Percentiles rank a stretch among this genome's conserved stretches.
Conservation (phyloP, 2,329 filamentous ascomycete species). For the Ophiostoma sp. region DNA sequence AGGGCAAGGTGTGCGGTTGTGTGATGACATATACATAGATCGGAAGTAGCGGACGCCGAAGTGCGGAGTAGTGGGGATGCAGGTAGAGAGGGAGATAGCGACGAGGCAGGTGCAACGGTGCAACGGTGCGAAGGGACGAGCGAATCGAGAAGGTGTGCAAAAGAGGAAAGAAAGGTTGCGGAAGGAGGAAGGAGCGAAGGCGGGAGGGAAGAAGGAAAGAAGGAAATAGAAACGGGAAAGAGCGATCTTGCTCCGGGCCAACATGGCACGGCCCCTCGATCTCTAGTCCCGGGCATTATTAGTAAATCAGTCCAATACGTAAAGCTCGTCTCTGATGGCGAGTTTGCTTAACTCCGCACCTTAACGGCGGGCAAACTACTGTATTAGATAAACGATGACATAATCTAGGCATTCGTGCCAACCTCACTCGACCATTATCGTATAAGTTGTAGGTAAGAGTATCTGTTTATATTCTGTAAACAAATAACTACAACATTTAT, state of each 20-base stretch:
- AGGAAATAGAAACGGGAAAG: constrained; percentile 4
- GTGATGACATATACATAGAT: constrained; percentile 1
- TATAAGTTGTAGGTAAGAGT: no score
- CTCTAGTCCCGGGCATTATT: constrained; percentile 6
- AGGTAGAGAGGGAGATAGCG: background rate
- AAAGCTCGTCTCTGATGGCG: no score
- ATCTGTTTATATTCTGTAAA: no score
- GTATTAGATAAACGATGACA: constrained; percentile 5
- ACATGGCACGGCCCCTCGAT: constrained; percentile 5
- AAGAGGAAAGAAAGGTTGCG: background rate
- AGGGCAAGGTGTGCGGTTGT: background rate
- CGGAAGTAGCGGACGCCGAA: constrained; percentile 4
- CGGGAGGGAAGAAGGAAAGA: background rate
- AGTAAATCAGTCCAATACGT: background rate
- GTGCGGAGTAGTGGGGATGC: constrained; percentile 11
- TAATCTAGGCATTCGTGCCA: background rate
- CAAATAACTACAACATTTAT: no score
- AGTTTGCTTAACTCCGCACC: constrained; percentile 8
- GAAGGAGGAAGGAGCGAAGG: background rate
- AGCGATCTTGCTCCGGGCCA: background rate
- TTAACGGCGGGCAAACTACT: background rate
- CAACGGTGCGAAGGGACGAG: background rate
- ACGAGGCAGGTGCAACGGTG: background rate
- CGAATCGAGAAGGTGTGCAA: background rate
- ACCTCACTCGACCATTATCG: background rate